Evolutionary conservation across 331 rosid genomes (phyloP).

Genomic region (Dryas integrifolia): DNA sequence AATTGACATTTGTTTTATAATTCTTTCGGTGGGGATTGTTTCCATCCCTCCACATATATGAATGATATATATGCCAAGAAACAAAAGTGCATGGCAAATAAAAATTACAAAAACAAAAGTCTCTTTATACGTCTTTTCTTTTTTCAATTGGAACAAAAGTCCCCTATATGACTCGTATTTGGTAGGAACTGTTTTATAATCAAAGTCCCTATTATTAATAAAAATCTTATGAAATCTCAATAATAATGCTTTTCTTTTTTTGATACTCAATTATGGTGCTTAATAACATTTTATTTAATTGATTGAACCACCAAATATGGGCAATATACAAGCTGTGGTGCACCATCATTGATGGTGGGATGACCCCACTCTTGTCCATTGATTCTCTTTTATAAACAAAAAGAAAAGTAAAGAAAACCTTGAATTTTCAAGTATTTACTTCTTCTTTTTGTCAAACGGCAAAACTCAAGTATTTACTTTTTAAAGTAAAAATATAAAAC

Average conservation of each 20-base stretch:
- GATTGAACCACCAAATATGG: slow-evolving; percentile 25
- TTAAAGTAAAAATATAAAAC: no score
- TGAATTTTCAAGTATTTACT: no score
- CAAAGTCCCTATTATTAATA: background rate
- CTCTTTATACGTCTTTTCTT: no score
- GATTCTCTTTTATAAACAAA: background rate
- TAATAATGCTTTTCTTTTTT: background rate
- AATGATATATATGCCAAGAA: background rate
- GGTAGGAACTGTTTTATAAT: slow-evolving; percentile 8
- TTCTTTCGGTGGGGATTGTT: background rate
- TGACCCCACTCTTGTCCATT: slow-evolving; percentile 6
- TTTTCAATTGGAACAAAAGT: no score
- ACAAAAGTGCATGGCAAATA: background rate
- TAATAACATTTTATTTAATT: slow-evolving; percentile 13
- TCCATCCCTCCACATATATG: background rate
- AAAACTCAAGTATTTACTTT: no score
- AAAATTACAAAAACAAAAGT: background rate
- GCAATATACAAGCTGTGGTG: slow-evolving; percentile 20
- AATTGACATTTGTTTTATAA: background rate
- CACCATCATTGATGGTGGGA: slow-evolving; percentile 12
- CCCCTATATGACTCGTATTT: background rate
- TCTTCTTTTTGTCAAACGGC: no score
- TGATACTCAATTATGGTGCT: background rate
- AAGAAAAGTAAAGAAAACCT: no score
- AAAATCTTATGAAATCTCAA: slow-evolving; percentile 13